phyloP scores from a whole-genome alignment of 139 green algal genomes.

The Micromonas pusilla region DNA sequence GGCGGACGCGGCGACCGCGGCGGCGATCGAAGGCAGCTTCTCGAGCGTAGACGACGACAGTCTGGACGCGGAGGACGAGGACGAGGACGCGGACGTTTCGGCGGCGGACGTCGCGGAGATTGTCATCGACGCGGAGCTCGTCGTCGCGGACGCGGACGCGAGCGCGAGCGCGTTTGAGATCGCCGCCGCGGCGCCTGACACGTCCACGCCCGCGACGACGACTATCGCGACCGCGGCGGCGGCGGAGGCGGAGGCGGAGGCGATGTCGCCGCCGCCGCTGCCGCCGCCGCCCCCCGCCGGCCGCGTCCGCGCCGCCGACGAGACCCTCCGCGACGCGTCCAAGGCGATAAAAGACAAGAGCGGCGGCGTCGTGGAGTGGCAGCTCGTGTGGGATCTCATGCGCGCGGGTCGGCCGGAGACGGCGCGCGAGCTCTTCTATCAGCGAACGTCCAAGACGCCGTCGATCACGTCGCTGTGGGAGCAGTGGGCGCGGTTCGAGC shows the following conservation, averaged over 20 bases:
- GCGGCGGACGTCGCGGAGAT: neutral
- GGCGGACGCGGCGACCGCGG: slow-evolving; percentile 1
- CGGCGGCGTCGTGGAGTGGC: slow-evolving; percentile 6
- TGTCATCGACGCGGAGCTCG: neutral
- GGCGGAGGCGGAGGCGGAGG: neutral
- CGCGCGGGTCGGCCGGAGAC: neutral
- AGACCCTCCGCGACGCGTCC: neutral
- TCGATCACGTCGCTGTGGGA: neutral
- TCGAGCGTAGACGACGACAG: neutral
- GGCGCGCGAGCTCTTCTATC: slow-evolving; percentile 23
- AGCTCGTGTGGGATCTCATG: slow-evolving; percentile 23
- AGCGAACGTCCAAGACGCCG: slow-evolving; percentile 1
- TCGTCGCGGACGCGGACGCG: neutral
- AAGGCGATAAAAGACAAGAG: neutral
- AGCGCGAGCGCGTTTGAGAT: neutral
- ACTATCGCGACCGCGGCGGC: neutral
- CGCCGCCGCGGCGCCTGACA: neutral
- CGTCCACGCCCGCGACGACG: too few relatives aligned
- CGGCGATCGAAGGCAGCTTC: slow-evolving; percentile 3
- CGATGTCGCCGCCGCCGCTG: neutral
- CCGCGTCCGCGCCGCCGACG: neutral
- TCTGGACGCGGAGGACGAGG: neutral
- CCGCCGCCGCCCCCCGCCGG: neutral
- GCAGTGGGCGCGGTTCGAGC: slow-evolving; percentile 26
- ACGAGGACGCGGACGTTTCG: neutral